A percentile compares a stretch with the other conserved stretches of the same genome.
phyloP scores from a whole-genome alignment of 2,329 filamentous ascomycete genomes.

The Piedraia hortae region DNA sequence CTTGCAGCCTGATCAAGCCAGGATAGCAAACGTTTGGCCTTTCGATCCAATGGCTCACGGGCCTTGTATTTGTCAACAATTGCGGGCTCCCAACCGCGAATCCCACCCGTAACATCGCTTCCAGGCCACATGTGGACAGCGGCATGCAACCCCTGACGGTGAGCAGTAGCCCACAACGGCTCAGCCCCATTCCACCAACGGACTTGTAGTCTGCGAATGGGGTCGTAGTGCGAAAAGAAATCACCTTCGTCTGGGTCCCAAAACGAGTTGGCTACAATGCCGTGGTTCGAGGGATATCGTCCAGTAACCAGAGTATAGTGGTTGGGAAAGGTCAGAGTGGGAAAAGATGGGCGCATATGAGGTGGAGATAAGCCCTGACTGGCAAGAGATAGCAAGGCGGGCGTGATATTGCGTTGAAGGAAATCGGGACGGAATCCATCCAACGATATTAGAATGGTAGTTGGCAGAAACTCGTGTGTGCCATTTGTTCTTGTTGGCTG shows the following conservation, averaged over 20 bases:
- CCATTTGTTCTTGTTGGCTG: no score
- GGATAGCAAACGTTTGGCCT: constrained; percentile 54
- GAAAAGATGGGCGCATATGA: constrained; percentile 87
- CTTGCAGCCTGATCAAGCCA: constrained; percentile 52
- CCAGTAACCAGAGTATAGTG: constrained; percentile 87
- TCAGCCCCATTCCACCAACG: constrained; percentile 87
- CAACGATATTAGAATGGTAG: constrained; percentile 75
- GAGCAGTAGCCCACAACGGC: constrained; percentile 80
- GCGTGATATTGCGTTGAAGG: constrained; percentile 56
- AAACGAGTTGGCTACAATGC: constrained; percentile 79
- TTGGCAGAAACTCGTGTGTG: constrained; percentile 66
- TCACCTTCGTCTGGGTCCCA: constrained; percentile 56
- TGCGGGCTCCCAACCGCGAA: constrained; percentile 43
- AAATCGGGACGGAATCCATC: constrained; percentile 95
- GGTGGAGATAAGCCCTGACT: constrained; percentile 62
- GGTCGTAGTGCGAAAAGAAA: constrained; percentile 73
- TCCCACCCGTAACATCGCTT: constrained; percentile 28
- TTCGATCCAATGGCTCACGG: constrained; percentile 42
- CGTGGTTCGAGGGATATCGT: constrained; percentile 74
- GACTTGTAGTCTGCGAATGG: constrained; percentile 43
- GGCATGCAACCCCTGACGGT: constrained; percentile 47
- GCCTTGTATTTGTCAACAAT: constrained; percentile 69
- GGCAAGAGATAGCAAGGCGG: constrained; percentile 51
- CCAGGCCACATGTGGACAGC: constrained; percentile 98
- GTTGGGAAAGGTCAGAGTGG: constrained; percentile 82